Conservation (phyloP, 2,329 filamentous ascomycete genomes). For the Helminthosporium solani region DNA sequence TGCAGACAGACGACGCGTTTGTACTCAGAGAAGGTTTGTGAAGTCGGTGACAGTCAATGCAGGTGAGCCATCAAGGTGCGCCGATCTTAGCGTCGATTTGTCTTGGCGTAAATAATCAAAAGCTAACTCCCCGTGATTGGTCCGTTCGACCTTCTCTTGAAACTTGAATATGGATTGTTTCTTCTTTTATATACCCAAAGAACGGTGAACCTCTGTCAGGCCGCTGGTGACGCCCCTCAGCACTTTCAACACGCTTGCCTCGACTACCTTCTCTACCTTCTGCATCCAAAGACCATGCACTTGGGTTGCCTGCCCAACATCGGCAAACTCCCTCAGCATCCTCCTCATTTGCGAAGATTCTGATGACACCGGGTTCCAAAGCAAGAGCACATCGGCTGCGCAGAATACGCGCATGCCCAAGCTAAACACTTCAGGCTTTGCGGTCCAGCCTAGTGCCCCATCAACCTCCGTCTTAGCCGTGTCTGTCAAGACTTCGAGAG, state of each 20-base stretch:
- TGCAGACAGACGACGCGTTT: no score
- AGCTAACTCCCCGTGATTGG: no score
- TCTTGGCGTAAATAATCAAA: no score
- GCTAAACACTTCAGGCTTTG: conserved; percentile 66
- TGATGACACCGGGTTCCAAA: conserved; percentile 15
- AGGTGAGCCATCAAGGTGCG: no score
- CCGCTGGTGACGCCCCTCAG: neutral
- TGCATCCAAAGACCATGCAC: conserved; percentile 43
- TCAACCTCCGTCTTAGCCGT: conserved; percentile 49
- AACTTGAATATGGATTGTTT: no score
- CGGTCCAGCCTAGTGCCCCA: conserved; percentile 71
- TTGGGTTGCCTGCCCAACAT: conserved; percentile 18
- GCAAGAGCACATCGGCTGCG: conserved; percentile 43
- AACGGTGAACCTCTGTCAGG: neutral
- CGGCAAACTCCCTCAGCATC: conserved; percentile 28
- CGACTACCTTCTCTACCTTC: conserved; percentile 38
- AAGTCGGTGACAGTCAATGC: no score
- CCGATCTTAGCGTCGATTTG: no score
- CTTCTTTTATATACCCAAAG: no score
- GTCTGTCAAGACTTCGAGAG: conserved; percentile 48
- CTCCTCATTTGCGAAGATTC: conserved; percentile 24
- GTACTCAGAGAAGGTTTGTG: no score
- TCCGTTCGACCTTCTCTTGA: no score
- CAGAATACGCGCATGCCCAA: conserved; percentile 53
- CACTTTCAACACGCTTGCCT: neutral